Evolutionary conservation across 2,329 filamentous ascomycete species (phyloP).

Genomic region (Paradendryphiella salina): DNA sequence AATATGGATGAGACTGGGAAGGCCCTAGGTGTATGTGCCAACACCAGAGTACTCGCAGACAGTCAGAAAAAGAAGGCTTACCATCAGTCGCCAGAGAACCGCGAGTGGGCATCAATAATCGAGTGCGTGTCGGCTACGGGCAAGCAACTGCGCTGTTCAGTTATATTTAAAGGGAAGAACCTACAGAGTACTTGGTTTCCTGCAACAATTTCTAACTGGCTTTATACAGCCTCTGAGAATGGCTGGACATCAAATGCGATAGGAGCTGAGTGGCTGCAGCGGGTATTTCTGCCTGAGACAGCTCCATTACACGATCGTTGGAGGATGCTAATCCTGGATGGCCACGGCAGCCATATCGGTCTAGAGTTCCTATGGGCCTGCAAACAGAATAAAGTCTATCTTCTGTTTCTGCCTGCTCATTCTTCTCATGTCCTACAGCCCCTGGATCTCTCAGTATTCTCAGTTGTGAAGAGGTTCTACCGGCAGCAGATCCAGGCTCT

Average conservation of each 20-base stretch:
- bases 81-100: conserved; percentile 14
- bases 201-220: neutral
- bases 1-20: conserved; percentile 10
- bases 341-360: neutral
- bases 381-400: neutral
- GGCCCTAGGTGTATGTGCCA: conserved; percentile 13
- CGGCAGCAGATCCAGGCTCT: neutral
- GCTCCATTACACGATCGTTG: neutral
- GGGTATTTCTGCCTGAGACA: conserved; percentile 1
- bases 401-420: too few relatives aligned
- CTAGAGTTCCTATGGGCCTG: neutral
- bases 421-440: too few relatives aligned
- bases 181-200: conserved; percentile 5
- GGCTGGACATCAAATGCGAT: conserved; percentile 4
- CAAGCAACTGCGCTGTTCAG: neutral
- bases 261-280: neutral
- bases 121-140: conserved; percentile 5
- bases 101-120: conserved; percentile 17
- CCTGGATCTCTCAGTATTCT: too few relatives aligned
- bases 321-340: conserved; percentile 2
- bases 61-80: conserved; percentile 17
- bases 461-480: neutral
- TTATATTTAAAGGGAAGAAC: conserved; percentile 1
- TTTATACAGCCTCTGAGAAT: conserved; percentile 3
- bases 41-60: conserved; percentile 5